Evolutionary conservation across 371 early-diverging fungal genomes (phyloP).

Genomic region (Basidiobolus meristosporus): DNA sequence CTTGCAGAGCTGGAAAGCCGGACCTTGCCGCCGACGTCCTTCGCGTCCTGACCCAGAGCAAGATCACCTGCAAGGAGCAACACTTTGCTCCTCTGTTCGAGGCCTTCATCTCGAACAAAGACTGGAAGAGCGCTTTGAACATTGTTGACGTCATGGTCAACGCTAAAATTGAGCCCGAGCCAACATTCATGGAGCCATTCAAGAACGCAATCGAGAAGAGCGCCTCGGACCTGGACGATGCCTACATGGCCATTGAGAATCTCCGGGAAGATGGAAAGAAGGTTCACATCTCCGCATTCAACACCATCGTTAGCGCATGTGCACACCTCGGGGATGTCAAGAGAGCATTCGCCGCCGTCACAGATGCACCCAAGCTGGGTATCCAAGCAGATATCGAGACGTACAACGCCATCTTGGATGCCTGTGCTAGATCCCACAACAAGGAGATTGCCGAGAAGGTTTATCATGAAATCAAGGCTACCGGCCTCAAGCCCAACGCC

Average conservation of each 20-base stretch:
- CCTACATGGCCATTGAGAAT: conserved; percentile 25
- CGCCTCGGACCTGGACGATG: conserved; percentile 18
- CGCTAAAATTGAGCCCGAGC: conserved; percentile 20
- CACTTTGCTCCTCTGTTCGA: conserved; percentile 53
- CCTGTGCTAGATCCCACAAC: conserved; percentile 25
- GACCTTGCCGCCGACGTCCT: conserved; percentile 33
- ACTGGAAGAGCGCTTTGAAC: conserved; percentile 37
- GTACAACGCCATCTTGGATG: conserved; percentile 34
- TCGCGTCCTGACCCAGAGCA: conserved; percentile 22
- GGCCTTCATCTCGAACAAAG: conserved; percentile 30
- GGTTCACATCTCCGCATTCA: conserved; percentile 35
- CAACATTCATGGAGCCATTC: conserved; percentile 17
- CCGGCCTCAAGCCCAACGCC: conserved; percentile 24
- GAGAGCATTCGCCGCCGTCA: conserved; percentile 27
- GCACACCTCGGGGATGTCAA: conserved; percentile 21
- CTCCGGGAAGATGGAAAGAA: conserved; percentile 18
- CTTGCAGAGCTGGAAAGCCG: conserved; percentile 30
- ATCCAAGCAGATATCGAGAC: conserved; percentile 31
- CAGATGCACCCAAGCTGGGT: conserved; percentile 19
- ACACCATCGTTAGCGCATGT: conserved; percentile 34
- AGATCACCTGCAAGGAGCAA: conserved; percentile 31
- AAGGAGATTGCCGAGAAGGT: conserved; percentile 28
- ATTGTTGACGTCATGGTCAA: conserved; percentile 42
- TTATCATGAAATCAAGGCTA: conserved; percentile 28
- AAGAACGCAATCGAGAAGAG: conserved; percentile 7